Conservation (phyloP, 2,329 filamentous ascomycete genomes). For the Fusarium domesticum region DNA sequence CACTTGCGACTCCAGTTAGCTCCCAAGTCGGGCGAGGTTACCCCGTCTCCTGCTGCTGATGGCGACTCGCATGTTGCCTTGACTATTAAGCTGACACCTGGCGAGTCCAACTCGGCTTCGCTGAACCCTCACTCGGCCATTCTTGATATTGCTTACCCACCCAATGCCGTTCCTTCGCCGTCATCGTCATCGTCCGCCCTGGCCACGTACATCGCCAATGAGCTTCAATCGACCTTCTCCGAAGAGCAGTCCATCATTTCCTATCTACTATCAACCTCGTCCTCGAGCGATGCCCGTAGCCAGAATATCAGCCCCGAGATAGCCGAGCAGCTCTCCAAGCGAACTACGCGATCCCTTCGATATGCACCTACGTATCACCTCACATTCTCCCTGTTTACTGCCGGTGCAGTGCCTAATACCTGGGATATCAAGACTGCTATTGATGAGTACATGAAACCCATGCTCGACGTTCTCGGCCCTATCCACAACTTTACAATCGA, state of each 20-base stretch:
- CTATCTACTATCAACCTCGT: constrained; percentile 63
- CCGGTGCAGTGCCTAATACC: constrained; percentile 70
- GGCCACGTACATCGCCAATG: constrained; percentile 73
- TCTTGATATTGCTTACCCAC: constrained; percentile 74
- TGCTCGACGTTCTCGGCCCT: constrained; percentile 72
- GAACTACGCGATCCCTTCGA: constrained; percentile 81
- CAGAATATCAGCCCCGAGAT: constrained; percentile 49
- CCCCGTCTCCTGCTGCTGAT: constrained; percentile 25
- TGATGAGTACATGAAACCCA: constrained; percentile 73
- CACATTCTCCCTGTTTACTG: constrained; percentile 92
- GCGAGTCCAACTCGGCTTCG: constrained; percentile 57
- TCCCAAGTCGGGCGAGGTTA: constrained; percentile 23
- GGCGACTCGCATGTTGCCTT: constrained; percentile 58
- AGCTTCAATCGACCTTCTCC: constrained; percentile 73
- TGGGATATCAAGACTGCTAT: constrained; percentile 90
- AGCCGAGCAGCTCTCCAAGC: constrained; percentile 58
- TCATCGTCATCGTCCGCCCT: constrained; percentile 70
- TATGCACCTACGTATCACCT: constrained; percentile 93
- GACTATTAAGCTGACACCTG: constrained; percentile 66
- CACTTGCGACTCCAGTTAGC: constrained; percentile 59
- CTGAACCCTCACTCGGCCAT: constrained; percentile 68
- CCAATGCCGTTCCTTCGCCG: constrained; percentile 62
- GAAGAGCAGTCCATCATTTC: constrained; percentile 88
- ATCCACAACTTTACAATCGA: constrained; percentile 97
- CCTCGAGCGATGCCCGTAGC: constrained; percentile 42